A percentile compares a stretch with the other conserved stretches of the same genome.
These are phyloP conservation scores for Aspergillus pseudoglaucus DNA, from an alignment of 2,329 filamentous ascomycete species.

Conservation along the genomic window DNA sequence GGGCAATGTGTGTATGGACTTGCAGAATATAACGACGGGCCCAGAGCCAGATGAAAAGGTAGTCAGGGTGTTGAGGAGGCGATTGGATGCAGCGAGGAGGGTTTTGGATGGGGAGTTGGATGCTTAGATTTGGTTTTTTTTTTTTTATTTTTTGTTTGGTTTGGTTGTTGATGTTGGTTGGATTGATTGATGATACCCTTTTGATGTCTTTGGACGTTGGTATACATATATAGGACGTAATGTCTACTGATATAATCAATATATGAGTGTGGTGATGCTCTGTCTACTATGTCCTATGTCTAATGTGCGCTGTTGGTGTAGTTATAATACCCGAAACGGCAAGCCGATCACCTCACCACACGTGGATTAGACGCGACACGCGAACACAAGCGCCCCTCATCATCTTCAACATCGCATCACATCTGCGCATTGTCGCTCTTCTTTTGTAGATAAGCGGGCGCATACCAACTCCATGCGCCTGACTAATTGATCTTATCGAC, in stretches of 20 bases:
- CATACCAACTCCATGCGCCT: no score
- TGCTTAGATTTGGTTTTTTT: conserved; percentile 13
- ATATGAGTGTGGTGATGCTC: no score
- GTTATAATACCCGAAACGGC: not conserved
- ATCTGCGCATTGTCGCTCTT: no score
- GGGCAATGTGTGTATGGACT: conserved; percentile 43
- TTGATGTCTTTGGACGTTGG: no score
- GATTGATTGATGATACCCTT: no score
- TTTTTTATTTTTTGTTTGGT: conserved; percentile 1
- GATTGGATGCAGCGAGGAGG: conserved; percentile 67
- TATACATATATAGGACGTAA: no score
- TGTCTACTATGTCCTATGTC: no score
- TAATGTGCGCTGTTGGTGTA: no score
- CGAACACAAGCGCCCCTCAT: not conserved
- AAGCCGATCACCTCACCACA: conserved; percentile 3
- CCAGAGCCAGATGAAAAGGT: conserved; percentile 49
- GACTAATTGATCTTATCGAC: no score
- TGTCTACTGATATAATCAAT: no score
- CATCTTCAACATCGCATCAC: not conserved
- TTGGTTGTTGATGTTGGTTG: conserved; percentile 1
- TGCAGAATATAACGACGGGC: conserved; percentile 44
- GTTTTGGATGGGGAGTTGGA: conserved; percentile 63
- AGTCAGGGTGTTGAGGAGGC: conserved; percentile 59
- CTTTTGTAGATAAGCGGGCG: no score
- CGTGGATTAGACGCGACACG: conserved; percentile 6